A percentile compares a stretch with the other conserved stretches of the same genome.
Evolutionary conservation across 441 rosid genomes (phyloP).

Genomic region (Pelargonium myrrhifolium): DNA sequence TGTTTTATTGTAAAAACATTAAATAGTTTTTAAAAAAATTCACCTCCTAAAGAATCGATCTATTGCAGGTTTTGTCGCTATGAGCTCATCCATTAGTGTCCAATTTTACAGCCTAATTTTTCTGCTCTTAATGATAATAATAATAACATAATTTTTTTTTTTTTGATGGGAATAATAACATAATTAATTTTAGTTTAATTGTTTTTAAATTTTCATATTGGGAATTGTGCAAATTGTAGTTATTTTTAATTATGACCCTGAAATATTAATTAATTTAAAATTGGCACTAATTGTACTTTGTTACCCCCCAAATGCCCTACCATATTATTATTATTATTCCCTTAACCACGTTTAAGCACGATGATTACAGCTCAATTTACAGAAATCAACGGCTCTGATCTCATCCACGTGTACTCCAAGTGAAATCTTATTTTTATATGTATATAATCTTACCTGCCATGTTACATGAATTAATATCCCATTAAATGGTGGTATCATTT

Average conservation of each 20-base stretch:
- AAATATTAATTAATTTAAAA: slow-evolving; percentile 8
- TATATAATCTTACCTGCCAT: too few species aligned
- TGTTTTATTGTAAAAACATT: background rate
- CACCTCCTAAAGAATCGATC: slow-evolving; percentile 26
- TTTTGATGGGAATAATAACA: too few species aligned
- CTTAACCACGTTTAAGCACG: slow-evolving; percentile 54
- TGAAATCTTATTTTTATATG: too few species aligned
- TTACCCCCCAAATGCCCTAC: slow-evolving; percentile 19
- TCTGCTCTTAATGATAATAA: slow-evolving; percentile 32
- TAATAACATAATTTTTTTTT: too few species aligned
- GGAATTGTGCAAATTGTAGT: slow-evolving; percentile 22
- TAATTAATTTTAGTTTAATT: too few species aligned
- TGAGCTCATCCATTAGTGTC: slow-evolving; percentile 31
- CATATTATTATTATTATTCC: slow-evolving; percentile 28
- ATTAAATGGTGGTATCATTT: too few species aligned
- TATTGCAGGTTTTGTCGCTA: slow-evolving; percentile 38
- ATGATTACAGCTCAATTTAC: slow-evolving; percentile 44
- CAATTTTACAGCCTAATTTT: slow-evolving; percentile 50
- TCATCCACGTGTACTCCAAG: slow-evolving; percentile 28
- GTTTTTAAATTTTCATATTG: slow-evolving; percentile 19
- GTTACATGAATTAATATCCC: too few species aligned
- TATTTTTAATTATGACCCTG: background rate
- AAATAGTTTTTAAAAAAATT: background rate
- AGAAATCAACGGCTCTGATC: slow-evolving; percentile 32
- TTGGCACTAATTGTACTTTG: slow-evolving; percentile 13